Evolutionary conservation across 1,284 basidiomycete genomes (phyloP).

Genomic region (Taiwanofungus camphoratus): DNA sequence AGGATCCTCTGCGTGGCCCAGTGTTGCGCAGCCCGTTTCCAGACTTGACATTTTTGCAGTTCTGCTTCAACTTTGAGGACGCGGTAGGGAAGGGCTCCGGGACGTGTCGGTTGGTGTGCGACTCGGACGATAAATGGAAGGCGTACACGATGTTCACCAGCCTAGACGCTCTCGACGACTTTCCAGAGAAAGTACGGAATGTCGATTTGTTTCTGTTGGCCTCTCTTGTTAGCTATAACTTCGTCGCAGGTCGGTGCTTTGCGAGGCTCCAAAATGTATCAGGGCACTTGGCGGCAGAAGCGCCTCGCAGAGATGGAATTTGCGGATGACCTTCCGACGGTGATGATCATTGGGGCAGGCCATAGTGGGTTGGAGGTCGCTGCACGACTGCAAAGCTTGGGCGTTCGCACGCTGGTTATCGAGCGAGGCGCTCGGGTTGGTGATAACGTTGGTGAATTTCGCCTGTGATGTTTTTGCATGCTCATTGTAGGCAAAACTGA

Average conservation of each 20-base stretch:
- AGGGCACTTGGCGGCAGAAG: slow-evolving; percentile 28
- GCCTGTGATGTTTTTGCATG: not conserved
- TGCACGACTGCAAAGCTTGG: slow-evolving; percentile 47
- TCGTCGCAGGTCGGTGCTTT: slow-evolving; percentile 20
- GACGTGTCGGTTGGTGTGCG: slow-evolving; percentile 45
- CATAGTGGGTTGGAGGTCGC: slow-evolving; percentile 54
- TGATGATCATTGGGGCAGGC: slow-evolving; percentile 41
- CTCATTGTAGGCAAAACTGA: not conserved
- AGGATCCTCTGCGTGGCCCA: not conserved
- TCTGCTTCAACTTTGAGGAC: slow-evolving; percentile 49
- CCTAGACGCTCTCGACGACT: slow-evolving; percentile 44
- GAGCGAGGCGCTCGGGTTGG: slow-evolving; percentile 44
- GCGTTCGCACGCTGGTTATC: slow-evolving; percentile 44
- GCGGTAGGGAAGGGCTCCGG: slow-evolving; percentile 39
- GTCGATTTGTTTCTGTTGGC: not conserved
- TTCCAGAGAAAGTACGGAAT: slow-evolving; percentile 32
- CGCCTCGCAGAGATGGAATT: slow-evolving; percentile 13
- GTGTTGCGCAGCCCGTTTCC: slow-evolving; percentile 24
- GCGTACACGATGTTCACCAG: slow-evolving; percentile 47
- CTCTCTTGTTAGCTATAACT: not conserved
- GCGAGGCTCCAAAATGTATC: slow-evolving; percentile 29
- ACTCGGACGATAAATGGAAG: slow-evolving; percentile 41
- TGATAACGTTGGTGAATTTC: slow-evolving; percentile 29
- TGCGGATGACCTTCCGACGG: not conserved
- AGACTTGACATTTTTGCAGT: slow-evolving; percentile 49